These are phyloP conservation scores for Pyrrhoderma noxium DNA, from an alignment of 1,284 basidiomycete genomes.

Conservation along the genomic window DNA sequence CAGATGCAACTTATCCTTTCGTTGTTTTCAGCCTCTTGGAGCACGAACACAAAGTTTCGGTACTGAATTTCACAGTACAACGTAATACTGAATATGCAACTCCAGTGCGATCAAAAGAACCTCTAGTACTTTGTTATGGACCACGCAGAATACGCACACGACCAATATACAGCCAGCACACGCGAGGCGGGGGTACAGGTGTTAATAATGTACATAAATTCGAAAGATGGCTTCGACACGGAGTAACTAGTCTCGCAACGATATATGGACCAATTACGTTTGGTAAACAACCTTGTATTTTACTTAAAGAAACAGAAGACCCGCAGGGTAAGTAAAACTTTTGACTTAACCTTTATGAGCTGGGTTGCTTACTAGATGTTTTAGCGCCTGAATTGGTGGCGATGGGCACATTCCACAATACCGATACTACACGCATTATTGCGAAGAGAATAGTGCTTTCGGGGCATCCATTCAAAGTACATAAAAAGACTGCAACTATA, in stretches of 20 bases:
- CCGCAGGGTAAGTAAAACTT: constrained; percentile 43
- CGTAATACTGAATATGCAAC: constrained; percentile 93
- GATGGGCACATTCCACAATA: constrained; percentile 81
- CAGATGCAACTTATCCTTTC: constrained; percentile 43
- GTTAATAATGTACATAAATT: constrained; percentile 98
- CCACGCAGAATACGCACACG: constrained; percentile 79
- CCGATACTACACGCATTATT: constrained; percentile 88
- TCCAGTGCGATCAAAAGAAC: constrained; percentile 90
- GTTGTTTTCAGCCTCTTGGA: constrained; percentile 81
- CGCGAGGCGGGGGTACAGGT: constrained; percentile 82
- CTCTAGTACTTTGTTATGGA: constrained; percentile 83
- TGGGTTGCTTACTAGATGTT: constrained; percentile 7
- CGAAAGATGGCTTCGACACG: constrained; percentile 86
- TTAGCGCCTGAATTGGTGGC: constrained; percentile 82
- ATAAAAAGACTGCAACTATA: constrained; percentile 96
- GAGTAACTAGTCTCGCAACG: constrained; percentile 75
- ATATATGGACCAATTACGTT: constrained; percentile 87
- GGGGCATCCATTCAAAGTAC: constrained; percentile 95
- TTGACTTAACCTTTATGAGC: constrained; percentile 11
- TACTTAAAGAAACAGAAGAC: constrained; percentile 63
- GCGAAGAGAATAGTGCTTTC: constrained; percentile 92
- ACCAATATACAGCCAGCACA: constrained; percentile 90
- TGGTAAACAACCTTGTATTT: constrained; percentile 74
- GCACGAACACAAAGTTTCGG: constrained; percentile 95
- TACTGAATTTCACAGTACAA: constrained; percentile 89